Conservation (phyloP, 306 rosid genomes). For the Citrullus amarus region DNA sequence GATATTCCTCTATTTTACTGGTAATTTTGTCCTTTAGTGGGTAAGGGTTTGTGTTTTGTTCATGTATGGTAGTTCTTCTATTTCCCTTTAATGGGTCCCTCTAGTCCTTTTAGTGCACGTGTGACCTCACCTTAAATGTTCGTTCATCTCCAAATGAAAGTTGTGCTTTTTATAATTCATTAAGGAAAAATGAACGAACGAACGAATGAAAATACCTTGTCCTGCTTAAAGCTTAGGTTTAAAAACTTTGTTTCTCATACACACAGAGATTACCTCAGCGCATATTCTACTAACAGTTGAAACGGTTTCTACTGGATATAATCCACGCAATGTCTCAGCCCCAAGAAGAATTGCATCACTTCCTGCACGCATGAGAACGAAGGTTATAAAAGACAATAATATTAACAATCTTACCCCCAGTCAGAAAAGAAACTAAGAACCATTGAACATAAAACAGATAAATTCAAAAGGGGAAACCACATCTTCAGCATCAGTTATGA, state of each 20-base stretch:
- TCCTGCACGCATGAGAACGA: conserved; percentile 35
- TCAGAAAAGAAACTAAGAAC: not conserved
- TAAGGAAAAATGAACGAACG: not conserved
- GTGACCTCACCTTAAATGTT: not conserved
- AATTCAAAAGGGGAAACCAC: not conserved
- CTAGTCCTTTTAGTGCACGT: not conserved
- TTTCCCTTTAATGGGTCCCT: not conserved
- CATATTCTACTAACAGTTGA: conserved; percentile 89
- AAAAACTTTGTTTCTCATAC: not conserved
- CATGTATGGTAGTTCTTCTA: not conserved
- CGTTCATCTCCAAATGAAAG: not conserved
- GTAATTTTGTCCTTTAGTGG: not conserved
- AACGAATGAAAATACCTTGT: not conserved
- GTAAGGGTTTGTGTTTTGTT: not conserved
- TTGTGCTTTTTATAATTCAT: not conserved
- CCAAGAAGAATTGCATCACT: conserved; percentile 97
- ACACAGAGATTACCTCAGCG: conserved; percentile 54
- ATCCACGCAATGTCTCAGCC: conserved; percentile 96
- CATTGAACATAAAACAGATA: not conserved
- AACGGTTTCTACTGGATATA: conserved; percentile 87
- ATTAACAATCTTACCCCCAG: not conserved
- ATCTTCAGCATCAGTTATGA: not conserved
- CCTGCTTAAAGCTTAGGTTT: not conserved
- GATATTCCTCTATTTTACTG: not conserved
- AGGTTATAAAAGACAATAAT: not conserved